Conservation (phyloP, 805 yeast genomes). For the Lachancea nothofagi region DNA sequence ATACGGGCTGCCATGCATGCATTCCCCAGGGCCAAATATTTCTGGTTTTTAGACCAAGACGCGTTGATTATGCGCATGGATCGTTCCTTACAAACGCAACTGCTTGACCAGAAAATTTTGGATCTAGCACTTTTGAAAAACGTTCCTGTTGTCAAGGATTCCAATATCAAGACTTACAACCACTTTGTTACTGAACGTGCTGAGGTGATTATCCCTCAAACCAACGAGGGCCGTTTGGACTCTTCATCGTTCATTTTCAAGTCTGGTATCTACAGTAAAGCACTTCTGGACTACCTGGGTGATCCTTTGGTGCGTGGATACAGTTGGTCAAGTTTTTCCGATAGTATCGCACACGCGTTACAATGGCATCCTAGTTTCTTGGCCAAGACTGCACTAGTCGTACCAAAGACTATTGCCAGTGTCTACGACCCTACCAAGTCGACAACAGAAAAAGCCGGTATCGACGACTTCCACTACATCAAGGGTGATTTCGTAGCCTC, state of each 20-base stretch:
- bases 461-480: slow-evolving; percentile 46
- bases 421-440: slow-evolving; percentile 36
- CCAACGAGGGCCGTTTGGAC: slow-evolving; percentile 50
- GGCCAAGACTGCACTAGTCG: slow-evolving; percentile 66
- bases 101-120: slow-evolving; percentile 56
- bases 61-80: slow-evolving; percentile 69
- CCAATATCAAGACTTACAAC: slow-evolving; percentile 49
- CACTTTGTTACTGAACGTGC: slow-evolving; percentile 50
- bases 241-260: slow-evolving; percentile 66
- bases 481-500: slow-evolving; percentile 64
- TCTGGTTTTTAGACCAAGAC: slow-evolving; percentile 82
- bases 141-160: slow-evolving; percentile 51
- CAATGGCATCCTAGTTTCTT: slow-evolving; percentile 92
- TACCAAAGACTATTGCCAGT: slow-evolving; percentile 52
- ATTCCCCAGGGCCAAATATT: slow-evolving; percentile 84
- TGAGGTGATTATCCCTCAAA: slow-evolving; percentile 64
- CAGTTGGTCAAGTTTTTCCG: slow-evolving; percentile 38
- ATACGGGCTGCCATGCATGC: slow-evolving; percentile 89
- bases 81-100: slow-evolving; percentile 52
- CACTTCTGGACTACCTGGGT: slow-evolving; percentile 73
- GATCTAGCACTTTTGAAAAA: slow-evolving; percentile 61
- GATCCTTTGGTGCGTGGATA: slow-evolving; percentile 68
- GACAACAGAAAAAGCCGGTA: slow-evolving; percentile 19
- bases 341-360: slow-evolving; percentile 73
- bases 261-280: slow-evolving; percentile 59